phyloP scores from a whole-genome alignment of 1,139 yeast genomes.

The Dujonia santamariae region DNA sequence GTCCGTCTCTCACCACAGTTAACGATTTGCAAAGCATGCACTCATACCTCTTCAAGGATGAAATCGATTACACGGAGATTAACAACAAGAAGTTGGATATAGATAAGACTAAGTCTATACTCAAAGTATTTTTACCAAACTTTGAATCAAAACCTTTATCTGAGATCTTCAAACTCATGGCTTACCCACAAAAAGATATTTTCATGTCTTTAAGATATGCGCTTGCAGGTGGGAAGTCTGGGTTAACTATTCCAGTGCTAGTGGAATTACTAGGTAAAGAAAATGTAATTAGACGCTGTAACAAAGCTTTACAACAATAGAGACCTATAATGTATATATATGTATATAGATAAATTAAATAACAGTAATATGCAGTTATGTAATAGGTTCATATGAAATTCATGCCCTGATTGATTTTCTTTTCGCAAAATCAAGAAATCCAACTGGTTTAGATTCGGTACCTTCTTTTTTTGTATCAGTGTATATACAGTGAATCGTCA shows the following conservation, averaged over 20 bases:
- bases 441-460: constrained; percentile 10
- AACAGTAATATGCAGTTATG: not conserved
- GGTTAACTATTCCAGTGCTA: constrained; percentile 63
- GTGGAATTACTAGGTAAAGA: constrained; percentile 53
- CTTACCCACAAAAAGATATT: constrained; percentile 35
- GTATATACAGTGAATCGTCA: constrained; percentile 87
- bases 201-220: constrained; percentile 68
- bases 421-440: constrained; percentile 26
- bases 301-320: not conserved
- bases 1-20: constrained; percentile 43
- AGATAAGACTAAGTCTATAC: constrained; percentile 7
- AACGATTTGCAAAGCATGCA: constrained; percentile 47
- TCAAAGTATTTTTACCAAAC: too few species aligned
- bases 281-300: constrained; percentile 15
- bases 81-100: constrained; percentile 7
- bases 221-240: constrained; percentile 69
- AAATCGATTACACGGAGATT: constrained; percentile 28
- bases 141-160: not conserved
- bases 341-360: not conserved
- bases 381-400: not conserved
- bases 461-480: constrained; percentile 36
- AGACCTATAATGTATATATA: not conserved
- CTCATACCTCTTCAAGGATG: constrained; percentile 43
- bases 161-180: not conserved
- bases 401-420: constrained; percentile 1